Evolutionary conservation across 257 asterid species (phyloP).

Genomic region (Henckelia pumila): DNA sequence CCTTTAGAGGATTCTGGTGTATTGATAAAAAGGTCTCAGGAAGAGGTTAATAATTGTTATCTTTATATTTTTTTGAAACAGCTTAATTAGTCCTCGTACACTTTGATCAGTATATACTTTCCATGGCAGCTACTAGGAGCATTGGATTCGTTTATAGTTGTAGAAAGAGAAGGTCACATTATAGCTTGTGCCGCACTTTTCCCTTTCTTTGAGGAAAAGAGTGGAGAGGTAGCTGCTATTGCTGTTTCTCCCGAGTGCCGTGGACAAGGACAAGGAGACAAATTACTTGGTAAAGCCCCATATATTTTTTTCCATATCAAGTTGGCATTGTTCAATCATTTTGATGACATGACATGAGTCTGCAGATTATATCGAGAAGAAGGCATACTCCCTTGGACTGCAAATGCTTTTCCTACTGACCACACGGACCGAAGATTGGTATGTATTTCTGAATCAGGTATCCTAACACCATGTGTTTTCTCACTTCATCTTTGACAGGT

Average conservation of each 20-base stretch:
- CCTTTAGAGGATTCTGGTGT: constrained; percentile 81
- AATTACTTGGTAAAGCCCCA: constrained; percentile 71
- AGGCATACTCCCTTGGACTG: constrained; percentile 80
- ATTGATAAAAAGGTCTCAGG: constrained; percentile 78
- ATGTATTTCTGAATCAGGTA: constrained; percentile 21
- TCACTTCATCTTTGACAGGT: constrained; percentile 45
- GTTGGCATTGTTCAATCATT: background rate
- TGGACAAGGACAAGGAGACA: constrained; percentile 97
- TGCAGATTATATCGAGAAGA: constrained; percentile 93
- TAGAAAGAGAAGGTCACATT: constrained; percentile 94
- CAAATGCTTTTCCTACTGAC: constrained; percentile 83
- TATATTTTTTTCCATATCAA: background rate
- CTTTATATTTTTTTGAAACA: constrained; percentile 8
- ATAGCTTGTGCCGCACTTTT: constrained; percentile 91
- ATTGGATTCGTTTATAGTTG: constrained; percentile 60
- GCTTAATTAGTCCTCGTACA: constrained; percentile 3
- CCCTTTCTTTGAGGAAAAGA: constrained; percentile 70
- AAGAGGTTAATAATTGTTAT: constrained; percentile 53
- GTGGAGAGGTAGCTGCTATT: constrained; percentile 97
- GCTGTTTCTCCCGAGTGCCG: constrained; percentile 99
- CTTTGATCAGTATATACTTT: constrained; percentile 15
- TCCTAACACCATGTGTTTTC: background rate
- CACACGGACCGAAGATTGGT: constrained; percentile 98
- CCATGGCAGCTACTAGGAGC: constrained; percentile 55
- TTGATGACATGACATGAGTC: background rate